Evolutionary conservation across 352 stramenopile genomes (phyloP), one percentile per base, ranked within the genome.

Genomic region (Halophytophthora polymorphica): DNA sequence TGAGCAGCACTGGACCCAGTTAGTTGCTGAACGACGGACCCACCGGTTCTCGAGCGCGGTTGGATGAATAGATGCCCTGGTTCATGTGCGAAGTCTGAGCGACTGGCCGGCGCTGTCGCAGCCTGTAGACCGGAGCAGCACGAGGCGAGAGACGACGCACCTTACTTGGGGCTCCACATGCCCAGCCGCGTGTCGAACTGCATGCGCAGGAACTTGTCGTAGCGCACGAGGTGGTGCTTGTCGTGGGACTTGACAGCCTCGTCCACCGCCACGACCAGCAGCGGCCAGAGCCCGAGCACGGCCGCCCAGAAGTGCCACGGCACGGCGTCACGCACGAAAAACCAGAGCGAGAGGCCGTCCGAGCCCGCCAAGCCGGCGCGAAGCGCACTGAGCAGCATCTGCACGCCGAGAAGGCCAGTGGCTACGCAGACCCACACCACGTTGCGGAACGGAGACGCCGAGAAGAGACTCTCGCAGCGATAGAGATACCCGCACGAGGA

Each of bases 101-200:
- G n/a, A n/a, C n/a, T n/a, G n/a, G n/a, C n/a, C n/a, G n/a, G n/a
- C n/a, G n/a, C n/a, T n/a, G n/a, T n/a, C n/a, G n/a, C n/a, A n/a
- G n/a, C n/a, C n/a, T n/a, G n/a, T n/a, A n/a, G n/a, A n/a, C n/a
- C 17, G 14, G 21, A 45, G 21, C 14, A 21, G 17, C 17, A 29
- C 19, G 7, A 41, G 6, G 36, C 7, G 13, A 12, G 10, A 4
- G 4, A 31, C 4, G 25, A 8, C n/a, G n/a, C n/a, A 22, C 8
- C 44, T 72, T 68, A 94, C 63, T 91, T 92, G 11, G 84, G 84
- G 35, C 82, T 93, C 84, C 84, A 95, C 84, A 95, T 95, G 6
- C 84, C 84, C 28, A 95, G 72, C 0, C 83, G 66, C 8, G 84
- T 95, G 55, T 95, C 84, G 54, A 95, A 95, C 41, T 95, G 82